Conservation (phyloP, 345 rosid species). For the Salix koriyanagi region DNA sequence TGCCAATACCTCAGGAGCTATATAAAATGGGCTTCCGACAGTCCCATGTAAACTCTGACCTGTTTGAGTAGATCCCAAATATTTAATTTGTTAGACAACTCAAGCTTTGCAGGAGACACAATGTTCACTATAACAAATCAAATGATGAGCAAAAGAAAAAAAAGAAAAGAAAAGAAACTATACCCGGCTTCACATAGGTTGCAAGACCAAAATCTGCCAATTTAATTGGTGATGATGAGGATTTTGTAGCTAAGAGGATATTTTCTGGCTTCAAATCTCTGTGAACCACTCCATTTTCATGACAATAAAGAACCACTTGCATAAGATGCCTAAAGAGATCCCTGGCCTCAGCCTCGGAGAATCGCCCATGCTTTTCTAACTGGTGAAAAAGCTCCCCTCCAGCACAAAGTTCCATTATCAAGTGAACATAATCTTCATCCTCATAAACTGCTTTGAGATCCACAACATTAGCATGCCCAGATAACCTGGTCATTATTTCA, state of each 20-base stretch:
- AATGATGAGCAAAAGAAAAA: neutral
- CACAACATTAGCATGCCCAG: slow-evolving; percentile 70
- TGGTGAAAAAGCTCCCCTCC: slow-evolving; percentile 67
- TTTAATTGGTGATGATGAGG: slow-evolving; percentile 56
- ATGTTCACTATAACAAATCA: neutral
- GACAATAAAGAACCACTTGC: slow-evolving; percentile 59
- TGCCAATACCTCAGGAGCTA: slow-evolving; percentile 64
- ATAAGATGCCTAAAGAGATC: slow-evolving; percentile 56
- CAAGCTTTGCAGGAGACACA: slow-evolving; percentile 5
- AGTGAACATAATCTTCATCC: slow-evolving; percentile 55
- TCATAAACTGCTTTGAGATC: slow-evolving; percentile 67
- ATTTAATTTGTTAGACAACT: neutral
- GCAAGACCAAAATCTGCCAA: slow-evolving; percentile 76
- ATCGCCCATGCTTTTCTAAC: slow-evolving; percentile 54
- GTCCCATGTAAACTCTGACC: slow-evolving; percentile 59
- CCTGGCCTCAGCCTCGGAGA: slow-evolving; percentile 51
- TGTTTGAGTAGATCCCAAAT: slow-evolving; percentile 22
- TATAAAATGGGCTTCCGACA: slow-evolving; percentile 74
- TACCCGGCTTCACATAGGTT: slow-evolving; percentile 57
- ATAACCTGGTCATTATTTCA: slow-evolving; percentile 62
- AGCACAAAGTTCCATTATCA: slow-evolving; percentile 75
- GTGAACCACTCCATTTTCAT: slow-evolving; percentile 61
- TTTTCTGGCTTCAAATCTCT: slow-evolving; percentile 71
- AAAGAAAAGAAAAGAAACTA: neutral
- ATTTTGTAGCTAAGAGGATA: slow-evolving; percentile 53